Conservation (phyloP, 441 rosid genomes). For the Adansonia madagascariensis region DNA sequence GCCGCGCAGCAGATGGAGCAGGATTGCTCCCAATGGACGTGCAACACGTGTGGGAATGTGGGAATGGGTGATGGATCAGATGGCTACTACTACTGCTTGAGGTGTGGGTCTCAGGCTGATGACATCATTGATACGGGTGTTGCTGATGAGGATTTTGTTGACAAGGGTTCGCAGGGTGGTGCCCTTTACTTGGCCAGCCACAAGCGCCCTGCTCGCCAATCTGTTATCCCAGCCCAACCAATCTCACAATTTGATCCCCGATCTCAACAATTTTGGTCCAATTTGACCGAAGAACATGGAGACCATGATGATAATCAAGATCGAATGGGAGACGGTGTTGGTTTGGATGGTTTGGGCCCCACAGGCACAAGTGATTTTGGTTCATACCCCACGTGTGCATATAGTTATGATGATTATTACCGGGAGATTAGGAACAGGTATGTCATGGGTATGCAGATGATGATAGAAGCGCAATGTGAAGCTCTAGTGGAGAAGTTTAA, state of each 20-base stretch:
- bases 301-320: not conserved
- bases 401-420: constrained; percentile 58
- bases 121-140: constrained; percentile 53
- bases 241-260: constrained; percentile 26
- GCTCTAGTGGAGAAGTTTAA: constrained; percentile 57
- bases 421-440: constrained; percentile 34
- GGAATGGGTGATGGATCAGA: constrained; percentile 45
- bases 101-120: constrained; percentile 49
- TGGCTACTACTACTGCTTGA: constrained; percentile 53
- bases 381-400: constrained; percentile 18
- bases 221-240: constrained; percentile 24
- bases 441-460: constrained; percentile 64
- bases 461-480: constrained; percentile 73
- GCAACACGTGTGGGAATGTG: constrained; percentile 49
- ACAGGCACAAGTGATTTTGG: constrained; percentile 57
- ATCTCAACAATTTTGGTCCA: constrained; percentile 42
- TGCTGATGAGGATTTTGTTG: constrained; percentile 61
- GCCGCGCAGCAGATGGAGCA: constrained; percentile 11
- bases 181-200: constrained; percentile 47
- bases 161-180: constrained; percentile 39
- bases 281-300: constrained; percentile 21
- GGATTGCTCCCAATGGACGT: constrained; percentile 25
- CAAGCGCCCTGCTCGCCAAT: constrained; percentile 34
- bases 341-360: constrained; percentile 42
- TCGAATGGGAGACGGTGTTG: constrained; percentile 18